phyloP scores from a whole-genome alignment of 371 early-diverging fungal species.

The Syncephalastrum monosporum region DNA sequence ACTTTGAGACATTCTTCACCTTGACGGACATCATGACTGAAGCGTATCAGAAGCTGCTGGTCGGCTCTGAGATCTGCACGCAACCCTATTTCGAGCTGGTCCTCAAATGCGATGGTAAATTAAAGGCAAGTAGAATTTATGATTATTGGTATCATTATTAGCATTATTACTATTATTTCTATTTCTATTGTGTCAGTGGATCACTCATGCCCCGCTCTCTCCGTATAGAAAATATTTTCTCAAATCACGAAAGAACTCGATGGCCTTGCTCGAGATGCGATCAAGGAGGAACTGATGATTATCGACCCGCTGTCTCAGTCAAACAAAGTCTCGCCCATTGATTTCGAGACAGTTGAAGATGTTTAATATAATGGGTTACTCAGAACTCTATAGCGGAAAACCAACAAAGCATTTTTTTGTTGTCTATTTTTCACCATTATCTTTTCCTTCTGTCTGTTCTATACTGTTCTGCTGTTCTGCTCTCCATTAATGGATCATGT shows the following conservation, averaged over 20 bases:
- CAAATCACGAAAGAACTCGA: constrained; percentile 58
- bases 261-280: constrained; percentile 48
- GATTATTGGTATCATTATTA: too few relatives aligned
- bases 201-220: too few relatives aligned
- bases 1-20: constrained; percentile 54
- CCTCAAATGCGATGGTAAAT: constrained; percentile 54
- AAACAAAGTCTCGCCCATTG: constrained; percentile 41
- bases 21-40: constrained; percentile 49
- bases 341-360: constrained; percentile 36
- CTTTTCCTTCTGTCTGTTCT: too few relatives aligned
- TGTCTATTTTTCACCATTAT: too few relatives aligned
- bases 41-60: constrained; percentile 46
- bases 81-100: constrained; percentile 54
- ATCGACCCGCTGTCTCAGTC: constrained; percentile 49
- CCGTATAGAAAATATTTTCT: constrained; percentile 47
- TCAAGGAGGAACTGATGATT: constrained; percentile 51
- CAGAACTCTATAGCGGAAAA: too few relatives aligned
- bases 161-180: too few relatives aligned
- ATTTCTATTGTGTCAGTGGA: too few relatives aligned
- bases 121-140: constrained; percentile 34
- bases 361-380: constrained; percentile 13
- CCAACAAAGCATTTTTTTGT: too few relatives aligned
- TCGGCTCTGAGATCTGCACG: constrained; percentile 40
- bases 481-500: too few relatives aligned
- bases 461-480: too few relatives aligned